Conservation (phyloP, 2,329 filamentous ascomycete genomes). For the Fonsecaea nubica region DNA sequence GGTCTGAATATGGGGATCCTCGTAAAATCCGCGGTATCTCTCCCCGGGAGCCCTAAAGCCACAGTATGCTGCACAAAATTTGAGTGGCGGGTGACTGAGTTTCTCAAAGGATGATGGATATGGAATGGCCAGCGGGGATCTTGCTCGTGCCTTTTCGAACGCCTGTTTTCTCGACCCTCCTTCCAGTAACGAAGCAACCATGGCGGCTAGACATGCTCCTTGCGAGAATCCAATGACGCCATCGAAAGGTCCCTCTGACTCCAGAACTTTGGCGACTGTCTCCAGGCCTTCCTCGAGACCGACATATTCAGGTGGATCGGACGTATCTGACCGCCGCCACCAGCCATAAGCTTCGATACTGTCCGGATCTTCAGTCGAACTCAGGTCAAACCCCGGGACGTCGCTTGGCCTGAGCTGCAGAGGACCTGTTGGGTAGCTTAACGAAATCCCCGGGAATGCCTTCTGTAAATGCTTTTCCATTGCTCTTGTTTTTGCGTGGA, state of each 20-base stretch:
- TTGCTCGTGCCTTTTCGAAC: slow-evolving; percentile 42
- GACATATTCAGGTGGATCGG: slow-evolving; percentile 68
- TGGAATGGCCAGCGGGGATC: slow-evolving; percentile 46
- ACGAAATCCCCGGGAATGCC: slow-evolving; percentile 66
- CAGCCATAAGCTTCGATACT: slow-evolving; percentile 77
- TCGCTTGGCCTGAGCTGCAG: slow-evolving; percentile 67
- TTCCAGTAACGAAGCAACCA: slow-evolving; percentile 77
- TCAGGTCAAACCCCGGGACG: slow-evolving; percentile 70
- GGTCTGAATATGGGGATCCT: slow-evolving; percentile 72
- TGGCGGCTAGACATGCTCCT: slow-evolving; percentile 73
- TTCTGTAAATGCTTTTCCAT: slow-evolving; percentile 82
- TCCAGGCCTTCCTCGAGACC: slow-evolving; percentile 73
- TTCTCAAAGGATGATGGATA: slow-evolving; percentile 60
- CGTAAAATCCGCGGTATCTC: slow-evolving; percentile 72
- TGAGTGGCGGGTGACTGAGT: slow-evolving; percentile 61
- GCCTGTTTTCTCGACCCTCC: slow-evolving; percentile 50
- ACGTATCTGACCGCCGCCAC: slow-evolving; percentile 73
- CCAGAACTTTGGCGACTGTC: slow-evolving; percentile 66
- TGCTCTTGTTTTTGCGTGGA: slow-evolving; percentile 86
- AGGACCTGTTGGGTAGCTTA: slow-evolving; percentile 74
- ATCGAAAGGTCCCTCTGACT: slow-evolving; percentile 71
- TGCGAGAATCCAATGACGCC: slow-evolving; percentile 84
- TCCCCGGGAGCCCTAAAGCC: slow-evolving; percentile 73
- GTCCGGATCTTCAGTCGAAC: slow-evolving; percentile 54
- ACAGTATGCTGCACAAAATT: slow-evolving; percentile 77